Base-by-base conservation (phyloP, 352 stramenopile species). In the Blastocystis sp. region DNA sequence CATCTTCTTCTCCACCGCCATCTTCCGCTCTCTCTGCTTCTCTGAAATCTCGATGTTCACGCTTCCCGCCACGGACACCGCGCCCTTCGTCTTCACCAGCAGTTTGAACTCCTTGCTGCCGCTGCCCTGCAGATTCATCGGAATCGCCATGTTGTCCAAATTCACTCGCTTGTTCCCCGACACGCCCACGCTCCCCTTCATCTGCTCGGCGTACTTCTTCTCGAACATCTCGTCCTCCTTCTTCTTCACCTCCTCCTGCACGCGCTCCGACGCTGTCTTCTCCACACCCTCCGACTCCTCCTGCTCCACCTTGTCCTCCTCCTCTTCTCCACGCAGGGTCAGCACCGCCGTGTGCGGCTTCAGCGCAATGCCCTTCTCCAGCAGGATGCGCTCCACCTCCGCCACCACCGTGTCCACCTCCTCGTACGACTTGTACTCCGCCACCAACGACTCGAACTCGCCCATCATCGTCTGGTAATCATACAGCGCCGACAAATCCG, bases 181-280 rank as follows among this genome's bases (percentile, higher is more conserved):
- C 23, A 17, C 17, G 21, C 21, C 38, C 53, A 23, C 28, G 14
- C 28, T 52, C 0, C 11, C 45, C 69, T 79, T 79, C 69, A 79
- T 79, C 52, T 23, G 23, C 41, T 79, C 69, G 1, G 61, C 62
- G 23, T 79, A 79, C 69, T 79, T 79, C 43, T 79, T 79, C 69
- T 79, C 69, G 23, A 79, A 52, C 19, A 41, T 38, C 23, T 60
- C 17, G 1, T 79, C 69, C 41, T 21, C 21, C 69, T 79, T 45
- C 1, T 79, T 45, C 10, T 77, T 77, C 38, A 53, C 28, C 23
- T 21, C 38, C 7, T n/a, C 21, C 41, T 28, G 3, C 45, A 38
- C 10, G 11, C 56, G 23, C 10, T 19, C 21, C 21, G 40, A 14
- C 17, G 23, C 23, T 11, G n/a, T 19, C 9, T 17, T 21, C 21